Percentiles rank a stretch among this genome's conserved stretches.
Evolutionary conservation across 805 yeast species (phyloP).

Genomic region (Isabelozyma rhagii): DNA sequence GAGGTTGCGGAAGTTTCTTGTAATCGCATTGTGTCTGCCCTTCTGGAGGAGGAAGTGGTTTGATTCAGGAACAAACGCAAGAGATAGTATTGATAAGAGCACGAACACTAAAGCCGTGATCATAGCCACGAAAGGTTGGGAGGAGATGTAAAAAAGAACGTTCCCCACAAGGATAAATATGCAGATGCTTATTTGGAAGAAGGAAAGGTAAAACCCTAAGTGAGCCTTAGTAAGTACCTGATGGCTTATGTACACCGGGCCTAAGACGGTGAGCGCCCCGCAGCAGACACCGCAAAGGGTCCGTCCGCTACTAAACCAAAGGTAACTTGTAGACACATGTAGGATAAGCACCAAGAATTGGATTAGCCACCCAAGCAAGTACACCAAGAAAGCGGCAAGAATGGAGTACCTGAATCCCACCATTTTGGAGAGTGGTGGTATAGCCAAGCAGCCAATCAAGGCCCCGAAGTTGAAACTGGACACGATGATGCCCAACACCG

Average conservation of each 20-base stretch:
- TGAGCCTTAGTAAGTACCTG: slow-evolving; percentile 9
- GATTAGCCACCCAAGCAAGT: slow-evolving; percentile 14
- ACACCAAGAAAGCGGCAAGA: slow-evolving; percentile 9
- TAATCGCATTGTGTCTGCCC: neutral
- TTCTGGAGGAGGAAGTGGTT: neutral
- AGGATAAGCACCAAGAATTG: slow-evolving; percentile 6
- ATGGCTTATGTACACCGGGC: slow-evolving; percentile 21
- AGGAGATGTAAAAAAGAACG: slow-evolving; percentile 3
- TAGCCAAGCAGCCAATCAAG: slow-evolving; percentile 13
- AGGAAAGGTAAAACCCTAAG: slow-evolving; percentile 14
- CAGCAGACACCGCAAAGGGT: slow-evolving; percentile 18
- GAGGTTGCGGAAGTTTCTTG: slow-evolving; percentile 1
- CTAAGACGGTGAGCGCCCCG: slow-evolving; percentile 20
- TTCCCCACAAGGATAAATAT: slow-evolving; percentile 21
- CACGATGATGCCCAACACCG: slow-evolving; percentile 15
- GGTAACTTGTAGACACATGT: neutral
- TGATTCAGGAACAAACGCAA: slow-evolving; percentile 8
- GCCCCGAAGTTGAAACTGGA: slow-evolving; percentile 24
- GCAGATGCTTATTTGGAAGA: slow-evolving; percentile 22
- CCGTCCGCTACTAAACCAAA: slow-evolving; percentile 9
- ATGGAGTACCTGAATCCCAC: slow-evolving; percentile 11
- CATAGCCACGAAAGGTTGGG: neutral
- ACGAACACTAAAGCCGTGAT: slow-evolving; percentile 2
- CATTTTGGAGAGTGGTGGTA: slow-evolving; percentile 4
- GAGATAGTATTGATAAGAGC: neutral